Evolutionary conservation across 768 basidiomycete genomes (phyloP), one percentile per base, ranked within the genome.

Genomic region (Mycena rebaudengoi): DNA sequence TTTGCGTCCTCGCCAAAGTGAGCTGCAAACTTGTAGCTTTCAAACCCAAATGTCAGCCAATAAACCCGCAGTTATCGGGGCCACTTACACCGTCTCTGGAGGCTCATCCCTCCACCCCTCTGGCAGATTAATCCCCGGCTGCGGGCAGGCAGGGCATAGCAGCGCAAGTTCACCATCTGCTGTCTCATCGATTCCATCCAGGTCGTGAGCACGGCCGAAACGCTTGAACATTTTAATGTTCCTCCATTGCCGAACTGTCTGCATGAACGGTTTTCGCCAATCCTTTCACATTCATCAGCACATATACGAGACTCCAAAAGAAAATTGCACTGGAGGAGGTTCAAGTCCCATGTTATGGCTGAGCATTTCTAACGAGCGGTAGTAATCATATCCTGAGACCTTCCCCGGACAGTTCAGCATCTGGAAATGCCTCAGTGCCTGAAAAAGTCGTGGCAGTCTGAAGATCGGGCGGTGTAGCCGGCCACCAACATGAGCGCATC

Each of bases 351-450:
- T n/a, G n/a, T n/a, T n/a, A n/a, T n/a, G n/a, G 12, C 21, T 18
- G 5, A 11, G 23, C 5, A 29, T 37, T 26, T 37, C 13, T 14
- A 4, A 4, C 13, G 7, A 18, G 30, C 21, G n/a, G 25, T 13
- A 16, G 43, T 41, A 41, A 18, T 41, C 18, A 41, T 18, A 7
- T 13, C 18, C 8, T 41, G 40, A n/a, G 21, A 41, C 8, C 21
- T 13, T 6, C 40, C 16, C 40, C 67, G 78, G 0, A 49, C 66
- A 0, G 74, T 76, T 1, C 70, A 79, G 60, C 2, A 76, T 12
- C 13, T 82, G 79, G 37, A 78, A 80, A 5, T 62, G 52, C 10
- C 74, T 50, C 0, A 80, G 65, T 8, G 73, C 58, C 0, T 33
- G 20, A 48, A 80, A n/a, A 76, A 0, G 77, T 81, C 2, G 73